A percentile compares a stretch with the other conserved stretches of the same genome.
Conservation (phyloP, 371 early-diverging fungal genomes). For the Mortierella sp. region DNA sequence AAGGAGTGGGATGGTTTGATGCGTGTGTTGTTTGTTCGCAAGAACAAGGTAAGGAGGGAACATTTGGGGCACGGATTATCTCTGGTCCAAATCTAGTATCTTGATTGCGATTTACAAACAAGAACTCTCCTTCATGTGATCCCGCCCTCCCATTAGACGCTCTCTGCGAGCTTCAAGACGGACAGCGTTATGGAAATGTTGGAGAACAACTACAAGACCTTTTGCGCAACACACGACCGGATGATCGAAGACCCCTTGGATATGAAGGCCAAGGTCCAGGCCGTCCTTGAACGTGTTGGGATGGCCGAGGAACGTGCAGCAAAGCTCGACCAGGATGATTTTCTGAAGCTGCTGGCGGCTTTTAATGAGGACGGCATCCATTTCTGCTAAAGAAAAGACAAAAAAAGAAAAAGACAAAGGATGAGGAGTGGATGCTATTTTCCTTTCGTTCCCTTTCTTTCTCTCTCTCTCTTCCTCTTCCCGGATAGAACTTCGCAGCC, state of each 20-base stretch:
- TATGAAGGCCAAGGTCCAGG: constrained; percentile 79
- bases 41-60: constrained; percentile 85
- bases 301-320: constrained; percentile 87
- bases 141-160: constrained; percentile 60
- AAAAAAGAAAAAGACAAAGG: too few species aligned
- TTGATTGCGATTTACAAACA: too few species aligned
- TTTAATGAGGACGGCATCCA: constrained; percentile 83
- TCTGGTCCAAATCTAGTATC: too few species aligned
- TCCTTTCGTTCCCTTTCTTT: too few species aligned
- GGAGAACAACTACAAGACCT: constrained; percentile 95
- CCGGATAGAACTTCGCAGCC: too few species aligned
- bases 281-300: constrained; percentile 73
- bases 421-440: too few species aligned
- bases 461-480: too few species aligned
- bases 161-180: constrained; percentile 93
- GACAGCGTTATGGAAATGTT: constrained; percentile 86
- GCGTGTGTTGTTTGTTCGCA: constrained; percentile 95
- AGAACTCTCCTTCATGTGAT: too few species aligned
- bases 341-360: constrained; percentile 79
- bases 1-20: constrained; percentile 98
- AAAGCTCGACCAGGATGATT: constrained; percentile 94
- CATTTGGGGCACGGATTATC: constrained; percentile 16
- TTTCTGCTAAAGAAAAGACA: constrained; percentile 57
- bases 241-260: constrained; percentile 88
- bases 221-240: constrained; percentile 81